These are phyloP conservation scores for Hydrangea macrophylla DNA, from an alignment of 148 eudicot genomes.

Conservation along the genomic window DNA sequence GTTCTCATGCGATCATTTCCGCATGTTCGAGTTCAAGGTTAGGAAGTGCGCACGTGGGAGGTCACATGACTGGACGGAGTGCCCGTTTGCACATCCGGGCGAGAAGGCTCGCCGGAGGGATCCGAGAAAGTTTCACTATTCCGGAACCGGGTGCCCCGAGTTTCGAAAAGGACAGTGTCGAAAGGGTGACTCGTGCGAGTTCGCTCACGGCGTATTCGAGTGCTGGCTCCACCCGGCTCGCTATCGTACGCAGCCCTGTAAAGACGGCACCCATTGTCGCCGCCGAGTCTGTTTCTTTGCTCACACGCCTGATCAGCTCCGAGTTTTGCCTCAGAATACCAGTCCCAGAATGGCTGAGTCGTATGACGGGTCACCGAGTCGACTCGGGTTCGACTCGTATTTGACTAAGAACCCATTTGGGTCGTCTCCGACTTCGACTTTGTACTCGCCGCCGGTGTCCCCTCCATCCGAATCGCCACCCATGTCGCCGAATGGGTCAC, in stretches of 20 bases:
- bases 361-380: constrained; percentile 24
- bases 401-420: constrained; percentile 7
- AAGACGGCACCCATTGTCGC: constrained; percentile 60
- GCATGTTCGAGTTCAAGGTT: constrained; percentile 82
- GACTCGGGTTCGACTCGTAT: constrained; percentile 23
- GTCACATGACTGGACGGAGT: constrained; percentile 84
- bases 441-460: constrained; percentile 31
- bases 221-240: constrained; percentile 86
- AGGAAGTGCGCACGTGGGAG: constrained; percentile 57
- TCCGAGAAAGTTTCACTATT: constrained; percentile 51
- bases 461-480: constrained; percentile 50
- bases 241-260: constrained; percentile 82
- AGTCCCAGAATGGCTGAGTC: constrained; percentile 12
- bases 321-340: constrained; percentile 33
- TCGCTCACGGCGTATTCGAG: constrained; percentile 87
- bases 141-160: constrained; percentile 73
- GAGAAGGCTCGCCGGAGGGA: constrained; percentile 76
- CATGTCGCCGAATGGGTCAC: constrained; percentile 36
- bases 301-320: constrained; percentile 60
- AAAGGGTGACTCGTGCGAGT: constrained; percentile 74
- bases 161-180: constrained; percentile 64
- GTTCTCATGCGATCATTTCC: constrained; percentile 66
- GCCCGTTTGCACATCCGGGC: constrained; percentile 66
- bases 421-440: constrained; percentile 24
- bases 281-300: constrained; percentile 88